phyloP scores from a whole-genome alignment of 352 stramenopile species.

The Phytophthora hibernalis region DNA sequence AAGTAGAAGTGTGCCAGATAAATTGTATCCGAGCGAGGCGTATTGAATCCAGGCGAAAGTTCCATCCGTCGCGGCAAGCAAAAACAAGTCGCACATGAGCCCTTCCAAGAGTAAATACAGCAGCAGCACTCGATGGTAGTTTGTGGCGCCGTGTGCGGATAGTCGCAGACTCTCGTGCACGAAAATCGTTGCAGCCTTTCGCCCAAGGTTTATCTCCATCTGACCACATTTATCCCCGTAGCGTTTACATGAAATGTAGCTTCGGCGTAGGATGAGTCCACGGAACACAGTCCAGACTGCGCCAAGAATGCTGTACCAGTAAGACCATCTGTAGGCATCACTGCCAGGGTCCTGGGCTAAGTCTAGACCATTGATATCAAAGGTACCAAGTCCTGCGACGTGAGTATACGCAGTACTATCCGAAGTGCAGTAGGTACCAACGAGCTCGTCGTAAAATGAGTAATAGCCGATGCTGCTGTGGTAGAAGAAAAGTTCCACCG shows the following conservation, averaged over 20 bases:
- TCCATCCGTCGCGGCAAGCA: conserved; percentile 20
- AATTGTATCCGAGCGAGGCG: conserved; percentile 30
- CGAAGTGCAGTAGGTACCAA: conserved; percentile 3
- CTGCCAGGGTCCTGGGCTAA: conserved; percentile 5
- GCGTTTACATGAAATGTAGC: conserved; percentile 4
- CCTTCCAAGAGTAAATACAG: conserved; percentile 26
- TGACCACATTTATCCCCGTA: conserved; percentile 3
- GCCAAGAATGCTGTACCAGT: conserved; percentile 14
- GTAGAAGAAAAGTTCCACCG: conserved; percentile 9
- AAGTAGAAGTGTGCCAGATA: conserved; percentile 19
- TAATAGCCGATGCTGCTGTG: conserved; percentile 17
- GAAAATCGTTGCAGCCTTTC: conserved; percentile 5
- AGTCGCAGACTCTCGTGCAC: conserved; percentile 11
- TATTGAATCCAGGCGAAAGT: conserved; percentile 18
- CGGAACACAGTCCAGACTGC: not conserved
- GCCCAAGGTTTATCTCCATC: not conserved
- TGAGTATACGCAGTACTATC: conserved; percentile 9
- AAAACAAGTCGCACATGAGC: conserved; percentile 28
- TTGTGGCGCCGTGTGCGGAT: conserved; percentile 8
- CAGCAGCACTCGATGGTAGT: conserved; percentile 17
- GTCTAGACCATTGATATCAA: conserved; percentile 12
- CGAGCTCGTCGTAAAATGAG: conserved; percentile 15
- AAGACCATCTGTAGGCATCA: conserved; percentile 14
- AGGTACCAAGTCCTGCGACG: conserved; percentile 6
- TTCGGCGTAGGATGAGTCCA: not conserved